Base-by-base conservation (phyloP, 129 eudicot genomes). In the Ambrosia trifida region DNA sequence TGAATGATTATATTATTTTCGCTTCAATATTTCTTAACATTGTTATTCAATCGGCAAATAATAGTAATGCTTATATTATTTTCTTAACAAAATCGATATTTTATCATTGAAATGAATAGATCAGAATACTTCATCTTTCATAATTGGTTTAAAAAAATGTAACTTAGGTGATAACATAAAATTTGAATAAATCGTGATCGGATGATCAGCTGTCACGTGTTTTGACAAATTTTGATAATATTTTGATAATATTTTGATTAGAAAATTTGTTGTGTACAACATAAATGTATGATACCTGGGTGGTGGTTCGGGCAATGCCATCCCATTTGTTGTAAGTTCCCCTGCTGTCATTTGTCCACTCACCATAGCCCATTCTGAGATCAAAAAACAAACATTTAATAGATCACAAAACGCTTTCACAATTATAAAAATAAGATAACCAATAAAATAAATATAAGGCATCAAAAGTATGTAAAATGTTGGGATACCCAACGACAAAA, bases 291-390 rank as follows among this genome's bases (percentile, higher is more conserved):
- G 65, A 56, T 49, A 77, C 72, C 77, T 81, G 84, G 5, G 77
- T 78, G 8, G 84, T 80, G 11, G 69, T 28, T 61, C 85, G 88
- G 17, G 81, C 76, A 67, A 83, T 80, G 31, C 82, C 88, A 31
- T 83, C 88, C 88, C 88, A 83, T 74, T 83, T 83, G 60, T 83
- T 83, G 61, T 83, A 83, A 19, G 36, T 40, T 24, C 82, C 80
- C 68, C 82, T 43, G 70, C 79, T 83, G 46, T 83, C 82, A 4
- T 46, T 45, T 20, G 82, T 83, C 88, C 88, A 83, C 56, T 76
- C 85, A 53, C 88, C 88, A 12, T 67, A 83, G 68, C 78, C 88
- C 88, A 83, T 77, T 70, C 81, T 77, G 53, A 70, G 14, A 77
- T 62, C 40, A 70, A 70, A 77, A 49, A 49, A 68, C 69, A 36